Conservation (phyloP, 306 rosid species). For the Albizia julibrissin region DNA sequence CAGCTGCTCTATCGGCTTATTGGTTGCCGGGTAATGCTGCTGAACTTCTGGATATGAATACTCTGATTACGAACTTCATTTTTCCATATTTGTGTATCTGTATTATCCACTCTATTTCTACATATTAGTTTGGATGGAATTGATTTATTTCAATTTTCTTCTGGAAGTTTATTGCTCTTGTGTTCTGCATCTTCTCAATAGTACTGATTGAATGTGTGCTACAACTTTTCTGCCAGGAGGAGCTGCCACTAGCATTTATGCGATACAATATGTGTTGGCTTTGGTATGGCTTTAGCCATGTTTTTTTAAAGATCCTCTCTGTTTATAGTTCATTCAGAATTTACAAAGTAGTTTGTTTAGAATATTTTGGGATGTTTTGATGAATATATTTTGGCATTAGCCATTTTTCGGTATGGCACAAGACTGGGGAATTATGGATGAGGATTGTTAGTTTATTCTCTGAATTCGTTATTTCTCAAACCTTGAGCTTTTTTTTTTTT, state of each 20-base stretch:
- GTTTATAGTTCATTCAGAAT: conserved; percentile 16
- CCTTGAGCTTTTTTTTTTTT: conserved; percentile 22
- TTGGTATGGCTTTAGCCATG: conserved; percentile 49
- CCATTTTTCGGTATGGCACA: conserved; percentile 5
- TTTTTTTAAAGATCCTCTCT: not conserved
- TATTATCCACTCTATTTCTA: not conserved
- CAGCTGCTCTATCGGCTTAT: conserved; percentile 71
- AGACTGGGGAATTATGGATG: conserved; percentile 6
- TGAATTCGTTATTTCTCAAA: not conserved
- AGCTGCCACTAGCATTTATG: conserved; percentile 62
- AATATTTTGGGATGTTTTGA: not conserved
- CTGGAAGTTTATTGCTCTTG: not conserved
- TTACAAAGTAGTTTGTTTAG: conserved; percentile 10
- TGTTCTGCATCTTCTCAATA: not conserved
- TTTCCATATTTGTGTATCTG: not conserved
- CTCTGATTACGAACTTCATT: not conserved
- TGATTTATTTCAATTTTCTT: not conserved
- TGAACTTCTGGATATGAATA: conserved; percentile 18
- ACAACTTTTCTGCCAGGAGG: conserved; percentile 73
- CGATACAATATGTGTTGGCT: conserved; percentile 83
- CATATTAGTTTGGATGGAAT: not conserved
- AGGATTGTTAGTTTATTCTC: conserved; percentile 7
- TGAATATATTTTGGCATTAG: conserved; percentile 1
- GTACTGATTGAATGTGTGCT: conserved; percentile 26
- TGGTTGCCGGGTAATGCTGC: conserved; percentile 66